Evolutionary conservation across 306 rosid species (phyloP).

Genomic region (Fragaria vesca): DNA sequence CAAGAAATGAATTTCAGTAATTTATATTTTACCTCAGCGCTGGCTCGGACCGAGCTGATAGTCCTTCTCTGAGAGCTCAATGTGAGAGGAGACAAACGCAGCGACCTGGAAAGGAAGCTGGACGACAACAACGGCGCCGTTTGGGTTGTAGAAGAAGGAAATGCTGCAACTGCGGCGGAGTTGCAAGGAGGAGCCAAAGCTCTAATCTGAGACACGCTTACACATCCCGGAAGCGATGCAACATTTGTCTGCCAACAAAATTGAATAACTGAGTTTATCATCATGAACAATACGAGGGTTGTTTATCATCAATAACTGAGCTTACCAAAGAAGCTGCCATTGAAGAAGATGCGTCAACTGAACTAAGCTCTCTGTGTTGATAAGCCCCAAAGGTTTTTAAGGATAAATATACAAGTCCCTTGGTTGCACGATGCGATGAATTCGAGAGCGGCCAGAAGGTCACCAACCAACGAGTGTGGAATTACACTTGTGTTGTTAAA

Average conservation of each 20-base stretch:
- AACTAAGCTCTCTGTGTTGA: not conserved
- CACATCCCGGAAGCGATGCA: slow-evolving; percentile 28
- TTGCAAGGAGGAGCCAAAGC: slow-evolving; percentile 17
- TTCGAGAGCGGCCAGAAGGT: slow-evolving; percentile 4
- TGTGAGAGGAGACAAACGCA: slow-evolving; percentile 25
- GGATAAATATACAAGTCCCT: not conserved
- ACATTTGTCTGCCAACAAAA: slow-evolving; percentile 40
- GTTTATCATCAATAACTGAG: no score
- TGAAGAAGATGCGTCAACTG: slow-evolving; percentile 1
- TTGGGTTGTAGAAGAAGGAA: slow-evolving; percentile 19
- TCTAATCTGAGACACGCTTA: slow-evolving; percentile 25
- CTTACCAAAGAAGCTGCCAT: slow-evolving; percentile 54
- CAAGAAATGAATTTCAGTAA: not conserved
- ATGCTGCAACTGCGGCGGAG: slow-evolving; percentile 20
- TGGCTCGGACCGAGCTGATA: slow-evolving; percentile 43
- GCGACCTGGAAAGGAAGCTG: slow-evolving; percentile 30
- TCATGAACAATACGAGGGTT: no score
- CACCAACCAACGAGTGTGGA: not conserved
- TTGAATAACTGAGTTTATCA: no score
- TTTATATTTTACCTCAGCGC: slow-evolving; percentile 39
- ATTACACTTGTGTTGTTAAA: not conserved
- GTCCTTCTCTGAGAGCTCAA: slow-evolving; percentile 31
- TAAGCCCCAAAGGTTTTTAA: not conserved
- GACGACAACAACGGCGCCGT: slow-evolving; percentile 28
- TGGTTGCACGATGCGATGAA: slow-evolving; percentile 14